Evolutionary conservation across 495 filamentous ascomycete species (phyloP).

Genomic region (Pyrenula aspistea): DNA sequence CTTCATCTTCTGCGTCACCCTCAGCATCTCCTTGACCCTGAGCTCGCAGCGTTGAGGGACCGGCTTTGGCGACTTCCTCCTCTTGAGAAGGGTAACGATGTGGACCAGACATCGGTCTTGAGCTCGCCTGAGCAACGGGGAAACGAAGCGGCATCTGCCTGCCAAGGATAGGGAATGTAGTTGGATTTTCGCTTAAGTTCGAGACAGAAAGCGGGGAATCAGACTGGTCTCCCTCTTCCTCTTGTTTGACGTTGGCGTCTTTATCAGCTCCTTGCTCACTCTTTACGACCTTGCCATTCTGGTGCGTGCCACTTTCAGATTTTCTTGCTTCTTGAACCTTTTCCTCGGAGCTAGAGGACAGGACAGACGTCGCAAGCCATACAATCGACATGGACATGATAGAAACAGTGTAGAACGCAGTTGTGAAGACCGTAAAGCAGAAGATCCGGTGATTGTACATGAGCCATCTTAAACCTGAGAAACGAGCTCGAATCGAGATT

Average conservation of each 20-base stretch:
- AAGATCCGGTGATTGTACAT: slow-evolving; percentile 72
- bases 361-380: slow-evolving; percentile 40
- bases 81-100: background rate
- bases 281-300: too few species aligned
- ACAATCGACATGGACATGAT: slow-evolving; percentile 45
- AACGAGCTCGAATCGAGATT: slow-evolving; percentile 56
- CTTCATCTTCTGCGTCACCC: slow-evolving; percentile 4
- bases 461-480: slow-evolving; percentile 67
- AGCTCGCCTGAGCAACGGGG: background rate
- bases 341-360: slow-evolving; percentile 13
- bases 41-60: background rate
- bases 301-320: background rate
- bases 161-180: slow-evolving; percentile 42
- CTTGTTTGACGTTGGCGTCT: slow-evolving; percentile 10
- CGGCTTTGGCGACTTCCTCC: background rate
- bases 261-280: slow-evolving; percentile 20
- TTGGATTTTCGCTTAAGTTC: background rate
- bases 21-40: background rate
- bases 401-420: slow-evolving; percentile 62
- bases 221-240: slow-evolving; percentile 20
- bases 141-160: slow-evolving; percentile 32
- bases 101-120: background rate
- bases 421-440: slow-evolving; percentile 53
- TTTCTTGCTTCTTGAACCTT: slow-evolving; percentile 19
- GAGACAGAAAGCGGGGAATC: slow-evolving; percentile 19